Conservation (phyloP, 208 protist genomes). For the Trypanosomatidae sp. region DNA sequence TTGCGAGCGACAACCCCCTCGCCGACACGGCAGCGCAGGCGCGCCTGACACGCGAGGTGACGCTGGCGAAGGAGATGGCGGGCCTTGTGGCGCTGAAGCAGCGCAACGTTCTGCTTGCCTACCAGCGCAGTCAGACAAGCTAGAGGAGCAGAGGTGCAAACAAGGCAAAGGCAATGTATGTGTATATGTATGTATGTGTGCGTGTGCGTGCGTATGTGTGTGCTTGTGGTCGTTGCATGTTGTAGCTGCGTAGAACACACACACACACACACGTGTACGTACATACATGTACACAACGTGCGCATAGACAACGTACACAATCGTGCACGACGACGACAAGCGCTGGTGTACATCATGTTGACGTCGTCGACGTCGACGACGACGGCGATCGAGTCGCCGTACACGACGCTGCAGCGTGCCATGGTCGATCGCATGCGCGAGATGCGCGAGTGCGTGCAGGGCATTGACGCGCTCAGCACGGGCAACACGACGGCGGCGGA, state of each 20-base stretch:
- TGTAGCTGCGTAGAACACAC: too few species aligned
- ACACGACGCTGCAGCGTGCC: constrained; percentile 16
- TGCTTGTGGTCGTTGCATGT: too few species aligned
- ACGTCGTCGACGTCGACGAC: constrained; percentile 11
- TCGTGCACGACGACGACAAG: not conserved
- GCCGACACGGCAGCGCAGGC: too few species aligned
- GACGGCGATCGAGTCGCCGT: constrained; percentile 3
- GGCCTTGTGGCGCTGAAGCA: constrained; percentile 62
- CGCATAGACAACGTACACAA: too few species aligned
- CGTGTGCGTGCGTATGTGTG: too few species aligned
- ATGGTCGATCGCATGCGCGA: constrained; percentile 14
- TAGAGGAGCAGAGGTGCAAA: too few species aligned
- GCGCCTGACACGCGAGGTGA: too few species aligned
- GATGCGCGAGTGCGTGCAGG: constrained; percentile 26
- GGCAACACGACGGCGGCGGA: constrained; percentile 5
- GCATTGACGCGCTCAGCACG: constrained; percentile 14
- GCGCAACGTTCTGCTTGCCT: constrained; percentile 37
- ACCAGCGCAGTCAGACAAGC: constrained; percentile 19
- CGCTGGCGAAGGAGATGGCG: constrained; percentile 52
- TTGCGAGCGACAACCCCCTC: too few species aligned
- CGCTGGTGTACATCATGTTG: not conserved
- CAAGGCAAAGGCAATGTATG: too few species aligned
- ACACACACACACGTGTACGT: too few species aligned
- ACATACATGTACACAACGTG: too few species aligned
- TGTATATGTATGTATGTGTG: too few species aligned